Base-by-base conservation (phyloP, 352 stramenopile genomes). In the Pythium aristosporum region DNA sequence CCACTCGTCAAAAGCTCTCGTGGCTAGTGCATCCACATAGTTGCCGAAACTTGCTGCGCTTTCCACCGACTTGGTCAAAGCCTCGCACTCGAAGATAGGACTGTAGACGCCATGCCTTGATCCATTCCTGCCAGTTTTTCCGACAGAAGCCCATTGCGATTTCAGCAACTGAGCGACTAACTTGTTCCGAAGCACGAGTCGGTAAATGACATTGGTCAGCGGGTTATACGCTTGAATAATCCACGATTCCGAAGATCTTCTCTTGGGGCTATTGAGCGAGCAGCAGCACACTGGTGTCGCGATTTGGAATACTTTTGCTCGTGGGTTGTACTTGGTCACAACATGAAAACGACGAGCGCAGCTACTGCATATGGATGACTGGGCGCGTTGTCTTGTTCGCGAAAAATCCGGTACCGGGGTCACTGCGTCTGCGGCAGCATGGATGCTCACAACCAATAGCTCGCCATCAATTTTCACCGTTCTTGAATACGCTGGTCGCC, bases 221-320 rank as follows among this genome's bases (percentile, higher is more conserved):
- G 85, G 71, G 44, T 76, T 92, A 57, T 94, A 94, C 13, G 77
- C 85, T 36, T 81, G 79, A 57, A 94, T 63, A 3, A 94, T 21
- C 83, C 83, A 71, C 21, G 43, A 53, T 53, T 65, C 39, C 12
- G 5, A 21, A 20, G 36, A 30, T 21, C 61, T 11, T 6, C 39
- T 43, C 4, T 28, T 23, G 3, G 49, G 52, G 23, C 57, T 52
- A 44, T 81, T 80, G 16, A 82, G 57, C 32, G 25, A 57, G 49
- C 82, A 91, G 6, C 69, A 79, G 32, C 82, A 91, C 41, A 88
- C 72, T 1, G 68, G 62, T 39, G 54, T 54, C 41, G 51, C 59
- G 9, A 87, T 65, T 23, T 59, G 23, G 42, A 88, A 88, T 36
- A 48, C 57, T 13, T 62, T 68, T 11, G 18, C 28, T 18, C 41